Percentiles rank a stretch among this genome's conserved stretches.
These are phyloP conservation scores for Gastrolobium bilobum DNA, from an alignment of 306 rosid species.

Conservation along the genomic window DNA sequence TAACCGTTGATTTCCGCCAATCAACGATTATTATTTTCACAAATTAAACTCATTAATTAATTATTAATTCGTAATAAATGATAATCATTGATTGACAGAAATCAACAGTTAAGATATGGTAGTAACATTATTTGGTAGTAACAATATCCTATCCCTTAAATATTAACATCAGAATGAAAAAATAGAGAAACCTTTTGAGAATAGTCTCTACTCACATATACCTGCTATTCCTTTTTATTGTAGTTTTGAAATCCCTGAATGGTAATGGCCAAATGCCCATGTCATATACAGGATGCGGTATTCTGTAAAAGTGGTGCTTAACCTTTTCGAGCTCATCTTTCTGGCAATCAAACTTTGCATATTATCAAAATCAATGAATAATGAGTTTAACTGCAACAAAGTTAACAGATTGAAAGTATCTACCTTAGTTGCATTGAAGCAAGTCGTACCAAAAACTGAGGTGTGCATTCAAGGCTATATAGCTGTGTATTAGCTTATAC, in stretches of 20 bases:
- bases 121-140: too few relatives aligned
- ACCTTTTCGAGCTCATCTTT: background rate
- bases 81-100: too few relatives aligned
- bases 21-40: too few relatives aligned
- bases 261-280: conserved; percentile 4
- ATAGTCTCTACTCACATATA: conserved; percentile 18
- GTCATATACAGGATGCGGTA: background rate
- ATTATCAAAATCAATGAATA: conserved; percentile 32
- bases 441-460: conserved; percentile 1
- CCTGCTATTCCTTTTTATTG: conserved; percentile 17
- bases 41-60: too few relatives aligned
- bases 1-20: too few relatives aligned
- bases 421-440: conserved; percentile 28
- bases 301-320: background rate
- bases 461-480: conserved; percentile 10
- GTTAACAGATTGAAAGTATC: conserved; percentile 19
- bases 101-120: too few relatives aligned
- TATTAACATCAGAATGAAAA: conserved; percentile 19
- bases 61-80: too few relatives aligned
- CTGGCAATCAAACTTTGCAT: background rate
- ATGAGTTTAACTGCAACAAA: conserved; percentile 39
- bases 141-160: background rate
- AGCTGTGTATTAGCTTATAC: conserved; percentile 6
- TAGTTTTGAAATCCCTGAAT: conserved; percentile 8
- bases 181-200: conserved; percentile 11